phyloP scores from a whole-genome alignment of 345 rosid species.

The Microthlaspi erraticum region DNA sequence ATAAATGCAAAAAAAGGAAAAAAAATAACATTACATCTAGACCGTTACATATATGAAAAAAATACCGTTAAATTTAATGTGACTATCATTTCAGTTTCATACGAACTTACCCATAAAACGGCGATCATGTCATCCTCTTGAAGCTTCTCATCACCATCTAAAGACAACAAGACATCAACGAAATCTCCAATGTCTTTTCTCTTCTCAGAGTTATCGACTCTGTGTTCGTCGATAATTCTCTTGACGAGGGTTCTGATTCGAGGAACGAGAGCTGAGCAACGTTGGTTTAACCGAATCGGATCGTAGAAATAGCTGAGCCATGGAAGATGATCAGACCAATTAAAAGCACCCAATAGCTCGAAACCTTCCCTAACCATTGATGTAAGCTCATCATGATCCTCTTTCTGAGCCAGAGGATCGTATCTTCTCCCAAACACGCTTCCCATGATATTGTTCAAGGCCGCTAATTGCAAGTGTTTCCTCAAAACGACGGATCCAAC shows the following conservation, averaged over 20 bases:
- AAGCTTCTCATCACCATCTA: constrained; percentile 77
- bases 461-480: constrained; percentile 70
- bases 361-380: constrained; percentile 83
- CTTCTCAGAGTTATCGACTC: constrained; percentile 26
- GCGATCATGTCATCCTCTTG: constrained; percentile 86
- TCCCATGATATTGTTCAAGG: constrained; percentile 84
- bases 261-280: constrained; percentile 79
- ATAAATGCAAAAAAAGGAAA: constrained; percentile 3
- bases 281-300: constrained; percentile 56
- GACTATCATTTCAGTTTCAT: constrained; percentile 17
- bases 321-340: constrained; percentile 78
- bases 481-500: constrained; percentile 57
- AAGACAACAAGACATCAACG: constrained; percentile 76
- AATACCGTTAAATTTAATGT: constrained; percentile 32
- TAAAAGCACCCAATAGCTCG: constrained; percentile 81
- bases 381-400: constrained; percentile 55
- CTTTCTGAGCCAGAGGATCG: constrained; percentile 38
- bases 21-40: constrained; percentile 13
- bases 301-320: constrained; percentile 69
- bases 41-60: constrained; percentile 28
- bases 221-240: constrained; percentile 64
- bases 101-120: constrained; percentile 72
- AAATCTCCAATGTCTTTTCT: constrained; percentile 57
- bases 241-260: constrained; percentile 61
- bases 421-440: constrained; percentile 84